These are phyloP conservation scores for Ophiostoma sp. DNA, from an alignment of 2,329 filamentous ascomycete genomes.

Conservation along the genomic window DNA sequence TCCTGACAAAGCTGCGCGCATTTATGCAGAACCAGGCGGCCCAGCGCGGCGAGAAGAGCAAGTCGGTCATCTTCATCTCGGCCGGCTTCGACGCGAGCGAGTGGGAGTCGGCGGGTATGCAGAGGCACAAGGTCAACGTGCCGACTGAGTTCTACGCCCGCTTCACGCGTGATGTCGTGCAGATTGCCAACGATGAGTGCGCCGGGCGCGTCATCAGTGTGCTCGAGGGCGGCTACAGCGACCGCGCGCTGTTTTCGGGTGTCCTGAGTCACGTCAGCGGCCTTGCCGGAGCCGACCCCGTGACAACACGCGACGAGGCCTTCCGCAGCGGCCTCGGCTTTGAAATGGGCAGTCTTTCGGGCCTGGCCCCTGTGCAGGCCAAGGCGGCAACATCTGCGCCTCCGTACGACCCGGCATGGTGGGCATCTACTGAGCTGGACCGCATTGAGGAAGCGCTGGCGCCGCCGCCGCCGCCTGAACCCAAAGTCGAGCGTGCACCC, in stretches of 20 bases:
- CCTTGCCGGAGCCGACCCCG: constrained; percentile 55
- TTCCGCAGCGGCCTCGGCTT: constrained; percentile 45
- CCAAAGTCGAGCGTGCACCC: constrained; percentile 50
- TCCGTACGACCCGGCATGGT: constrained; percentile 65
- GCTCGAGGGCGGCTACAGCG: constrained; percentile 91
- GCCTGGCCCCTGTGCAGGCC: constrained; percentile 26
- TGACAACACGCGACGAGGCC: constrained; percentile 35
- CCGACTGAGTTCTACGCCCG: constrained; percentile 94
- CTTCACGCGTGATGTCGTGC: constrained; percentile 79
- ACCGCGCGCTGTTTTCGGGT: constrained; percentile 81
- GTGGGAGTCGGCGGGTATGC: constrained; percentile 89
- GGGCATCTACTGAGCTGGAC: constrained; percentile 60
- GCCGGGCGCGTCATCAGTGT: constrained; percentile 81
- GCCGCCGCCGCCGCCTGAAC: constrained; percentile 40
- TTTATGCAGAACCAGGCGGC: constrained; percentile 72
- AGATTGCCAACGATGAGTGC: constrained; percentile 72
- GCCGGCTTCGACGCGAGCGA: constrained; percentile 97
- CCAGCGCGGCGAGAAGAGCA: constrained; percentile 40
- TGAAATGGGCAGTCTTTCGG: constrained; percentile 45
- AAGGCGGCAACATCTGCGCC: background rate
- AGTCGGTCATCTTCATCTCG: constrained; percentile 87
- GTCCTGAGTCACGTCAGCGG: constrained; percentile 87
- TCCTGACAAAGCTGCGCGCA: constrained; percentile 73
- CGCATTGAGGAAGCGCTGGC: constrained; percentile 58
- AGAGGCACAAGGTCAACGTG: constrained; percentile 90